These are phyloP conservation scores for Deuterostichococcus epilithicus DNA, from an alignment of 139 green algal species.

Conservation along the genomic window DNA sequence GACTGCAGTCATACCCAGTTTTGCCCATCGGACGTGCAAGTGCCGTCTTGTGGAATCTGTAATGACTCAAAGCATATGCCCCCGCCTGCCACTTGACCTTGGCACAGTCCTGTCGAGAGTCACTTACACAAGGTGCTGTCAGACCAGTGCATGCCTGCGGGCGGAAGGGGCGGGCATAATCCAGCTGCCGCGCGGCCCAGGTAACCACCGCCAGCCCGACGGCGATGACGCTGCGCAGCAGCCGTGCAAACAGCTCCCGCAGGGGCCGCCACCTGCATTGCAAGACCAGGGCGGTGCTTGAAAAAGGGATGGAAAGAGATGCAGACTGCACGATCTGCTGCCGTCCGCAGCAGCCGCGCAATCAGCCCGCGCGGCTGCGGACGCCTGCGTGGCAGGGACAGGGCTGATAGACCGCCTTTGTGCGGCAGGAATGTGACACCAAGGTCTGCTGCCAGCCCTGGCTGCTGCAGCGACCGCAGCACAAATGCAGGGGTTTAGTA, in stretches of 20 bases:
- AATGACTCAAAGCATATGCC: no score
- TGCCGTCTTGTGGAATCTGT: no score
- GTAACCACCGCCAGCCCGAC: neutral
- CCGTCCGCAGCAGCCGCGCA: neutral
- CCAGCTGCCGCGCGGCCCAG: neutral
- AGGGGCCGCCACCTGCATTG: neutral
- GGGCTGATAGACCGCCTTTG: neutral
- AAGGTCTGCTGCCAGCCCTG: no score
- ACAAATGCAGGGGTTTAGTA: no score
- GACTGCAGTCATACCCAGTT: no score
- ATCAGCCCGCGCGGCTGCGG: neutral
- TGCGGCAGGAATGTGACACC: no score
- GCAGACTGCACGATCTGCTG: neutral
- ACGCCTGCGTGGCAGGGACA: neutral
- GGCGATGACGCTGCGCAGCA: neutral
- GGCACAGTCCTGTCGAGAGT: no score
- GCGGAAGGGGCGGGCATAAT: slow-evolving; percentile 1
- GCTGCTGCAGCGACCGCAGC: no score
- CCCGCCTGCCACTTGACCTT: no score
- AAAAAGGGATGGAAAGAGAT: neutral
- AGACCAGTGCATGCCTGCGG: no score
- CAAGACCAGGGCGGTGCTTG: neutral
- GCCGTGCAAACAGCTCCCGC: neutral
- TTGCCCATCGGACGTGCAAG: no score
- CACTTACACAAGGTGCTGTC: no score